Evolutionary conservation across 768 basidiomycete species (phyloP).

Genomic region (Lenzites betulinus): DNA sequence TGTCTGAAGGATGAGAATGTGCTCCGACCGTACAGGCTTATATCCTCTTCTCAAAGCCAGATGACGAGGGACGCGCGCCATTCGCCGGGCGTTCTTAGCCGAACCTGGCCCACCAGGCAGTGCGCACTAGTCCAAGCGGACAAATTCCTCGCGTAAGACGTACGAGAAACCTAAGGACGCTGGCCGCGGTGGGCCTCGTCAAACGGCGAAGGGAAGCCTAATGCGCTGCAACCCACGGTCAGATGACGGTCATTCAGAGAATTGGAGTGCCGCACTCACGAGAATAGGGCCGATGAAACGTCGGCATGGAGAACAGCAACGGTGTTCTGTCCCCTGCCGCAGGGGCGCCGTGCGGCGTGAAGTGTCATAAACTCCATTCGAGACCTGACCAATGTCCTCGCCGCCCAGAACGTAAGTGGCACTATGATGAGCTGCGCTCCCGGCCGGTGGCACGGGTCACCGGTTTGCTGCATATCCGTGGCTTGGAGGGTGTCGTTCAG

Average conservation of each 20-base stretch:
- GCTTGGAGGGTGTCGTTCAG: too few relatives aligned
- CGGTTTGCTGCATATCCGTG: too few relatives aligned
- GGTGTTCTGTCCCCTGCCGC: background rate
- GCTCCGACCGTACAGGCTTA: background rate
- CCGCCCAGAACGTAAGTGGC: too few relatives aligned
- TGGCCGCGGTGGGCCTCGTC: background rate
- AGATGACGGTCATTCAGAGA: background rate
- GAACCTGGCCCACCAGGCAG: slow-evolving; percentile 5
- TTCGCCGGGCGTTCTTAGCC: background rate
- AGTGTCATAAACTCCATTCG: too few relatives aligned
- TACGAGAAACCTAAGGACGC: background rate
- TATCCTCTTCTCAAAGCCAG: background rate
- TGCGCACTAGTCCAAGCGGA: background rate
- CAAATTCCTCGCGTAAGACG: background rate
- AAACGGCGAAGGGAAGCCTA: background rate
- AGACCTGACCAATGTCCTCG: too few relatives aligned
- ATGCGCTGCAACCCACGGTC: background rate
- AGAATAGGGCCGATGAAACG: background rate
- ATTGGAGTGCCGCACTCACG: background rate
- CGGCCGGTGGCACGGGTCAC: too few relatives aligned
- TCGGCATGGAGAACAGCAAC: background rate
- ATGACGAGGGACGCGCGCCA: background rate
- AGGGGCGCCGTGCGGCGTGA: background rate
- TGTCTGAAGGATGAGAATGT: background rate
- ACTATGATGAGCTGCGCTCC: too few relatives aligned